These are phyloP conservation scores for Russula earlei DNA, from an alignment of 768 basidiomycete genomes.

Conservation along the genomic window DNA sequence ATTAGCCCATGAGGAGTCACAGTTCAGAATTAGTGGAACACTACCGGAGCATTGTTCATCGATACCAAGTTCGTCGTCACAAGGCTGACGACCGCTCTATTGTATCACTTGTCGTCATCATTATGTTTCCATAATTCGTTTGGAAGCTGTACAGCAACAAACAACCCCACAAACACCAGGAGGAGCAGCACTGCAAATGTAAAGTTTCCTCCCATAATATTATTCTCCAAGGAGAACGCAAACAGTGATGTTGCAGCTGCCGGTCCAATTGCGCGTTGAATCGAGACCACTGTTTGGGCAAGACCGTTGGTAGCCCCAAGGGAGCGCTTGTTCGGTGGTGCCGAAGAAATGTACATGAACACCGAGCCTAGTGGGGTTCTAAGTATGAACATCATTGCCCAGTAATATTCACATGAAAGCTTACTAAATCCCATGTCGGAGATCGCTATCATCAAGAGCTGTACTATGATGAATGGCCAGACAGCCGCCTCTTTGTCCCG, in stretches of 20 bases:
- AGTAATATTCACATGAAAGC: background rate
- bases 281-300: slow-evolving; percentile 29
- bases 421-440: background rate
- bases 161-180: background rate
- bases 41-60: no score
- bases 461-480: background rate
- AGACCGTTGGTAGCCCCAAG: slow-evolving; percentile 33
- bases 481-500: background rate
- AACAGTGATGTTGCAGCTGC: slow-evolving; percentile 51
- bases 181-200: background rate
- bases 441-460: background rate
- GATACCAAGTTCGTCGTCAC: no score
- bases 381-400: background rate
- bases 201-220: slow-evolving; percentile 39
- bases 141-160: background rate
- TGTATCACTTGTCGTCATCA: no score
- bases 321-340: slow-evolving; percentile 52
- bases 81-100: no score
- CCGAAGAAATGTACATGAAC: slow-evolving; percentile 57
- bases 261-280: slow-evolving; percentile 42
- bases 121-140: background rate
- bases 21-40: no score
- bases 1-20: no score
- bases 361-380: slow-evolving; percentile 41
- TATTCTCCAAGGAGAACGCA: slow-evolving; percentile 43